These are phyloP conservation scores for Forsythia suspensa DNA, from an alignment of 257 asterid species.

Conservation along the genomic window DNA sequence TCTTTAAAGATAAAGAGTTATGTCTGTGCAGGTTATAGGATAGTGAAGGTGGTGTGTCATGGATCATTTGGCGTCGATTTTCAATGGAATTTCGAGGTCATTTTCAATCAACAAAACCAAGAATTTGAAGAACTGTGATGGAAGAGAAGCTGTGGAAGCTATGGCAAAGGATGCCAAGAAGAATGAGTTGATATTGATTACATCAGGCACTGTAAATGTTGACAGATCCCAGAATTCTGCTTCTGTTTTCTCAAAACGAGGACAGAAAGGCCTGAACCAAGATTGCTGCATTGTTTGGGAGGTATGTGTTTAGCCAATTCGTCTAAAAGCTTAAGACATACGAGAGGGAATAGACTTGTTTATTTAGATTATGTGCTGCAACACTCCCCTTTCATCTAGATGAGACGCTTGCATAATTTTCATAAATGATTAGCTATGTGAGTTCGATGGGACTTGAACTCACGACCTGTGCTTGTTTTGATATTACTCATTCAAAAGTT, in stretches of 20 bases:
- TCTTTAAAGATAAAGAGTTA: constrained; percentile 10
- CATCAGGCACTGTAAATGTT: constrained; percentile 58
- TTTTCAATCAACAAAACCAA: constrained; percentile 50
- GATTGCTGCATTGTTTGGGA: constrained; percentile 93
- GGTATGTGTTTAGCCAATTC: constrained; percentile 36
- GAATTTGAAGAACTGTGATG: constrained; percentile 37
- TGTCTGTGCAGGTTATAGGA: constrained; percentile 40
- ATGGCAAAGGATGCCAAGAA: constrained; percentile 71
- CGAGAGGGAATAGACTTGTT: too few species aligned
- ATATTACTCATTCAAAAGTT: background rate
- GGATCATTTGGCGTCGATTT: constrained; percentile 84
- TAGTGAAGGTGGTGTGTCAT: constrained; percentile 34
- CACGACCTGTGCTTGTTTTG: background rate
- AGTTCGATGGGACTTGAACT: background rate
- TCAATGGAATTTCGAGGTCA: constrained; percentile 76
- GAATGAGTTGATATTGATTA: constrained; percentile 67
- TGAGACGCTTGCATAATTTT: too few species aligned
- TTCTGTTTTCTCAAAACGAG: constrained; percentile 75
- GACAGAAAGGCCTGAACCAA: constrained; percentile 83
- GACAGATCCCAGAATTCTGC: constrained; percentile 74
- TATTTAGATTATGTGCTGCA: background rate
- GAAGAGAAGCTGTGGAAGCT: constrained; percentile 59
- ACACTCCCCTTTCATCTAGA: background rate
- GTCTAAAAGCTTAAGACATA: too few species aligned
- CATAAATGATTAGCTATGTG: background rate